phyloP scores from a whole-genome alignment of 2,329 filamentous ascomycete genomes.

The Rasamsonia emersonii region DNA sequence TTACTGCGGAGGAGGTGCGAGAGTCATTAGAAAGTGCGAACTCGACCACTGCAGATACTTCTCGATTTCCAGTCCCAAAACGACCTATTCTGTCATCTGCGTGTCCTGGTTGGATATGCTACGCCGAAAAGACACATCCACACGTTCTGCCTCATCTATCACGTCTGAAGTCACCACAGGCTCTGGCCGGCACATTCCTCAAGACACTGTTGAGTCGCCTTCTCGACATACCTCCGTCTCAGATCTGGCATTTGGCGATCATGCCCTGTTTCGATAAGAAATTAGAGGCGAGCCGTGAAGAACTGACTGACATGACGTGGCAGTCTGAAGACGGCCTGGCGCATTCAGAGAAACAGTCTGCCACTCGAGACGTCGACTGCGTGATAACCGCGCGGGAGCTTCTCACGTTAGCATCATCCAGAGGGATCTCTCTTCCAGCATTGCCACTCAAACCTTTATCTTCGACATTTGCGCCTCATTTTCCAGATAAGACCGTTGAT shows the following conservation, averaged over 20 bases:
- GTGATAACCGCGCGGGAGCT: constrained; percentile 96
- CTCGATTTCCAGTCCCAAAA: constrained; percentile 22
- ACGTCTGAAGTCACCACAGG: constrained; percentile 86
- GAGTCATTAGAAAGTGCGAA: constrained; percentile 20
- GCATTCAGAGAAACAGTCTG: constrained; percentile 30
- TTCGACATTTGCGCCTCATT: constrained; percentile 42
- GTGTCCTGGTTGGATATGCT: constrained; percentile 97
- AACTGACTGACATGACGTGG: constrained; percentile 79
- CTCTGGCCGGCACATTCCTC: constrained; percentile 77
- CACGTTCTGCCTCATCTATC: constrained; percentile 88
- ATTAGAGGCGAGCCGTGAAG: constrained; percentile 85
- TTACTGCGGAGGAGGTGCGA: constrained; percentile 65
- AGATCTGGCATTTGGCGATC: constrained; percentile 88
- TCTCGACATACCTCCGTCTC: constrained; percentile 62
- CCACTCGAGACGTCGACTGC: constrained; percentile 84
- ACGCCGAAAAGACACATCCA: constrained; percentile 95
- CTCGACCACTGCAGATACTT: constrained; percentile 8
- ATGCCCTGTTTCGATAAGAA: constrained; percentile 99
- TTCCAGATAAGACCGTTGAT: constrained; percentile 65
- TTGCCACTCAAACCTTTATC: constrained; percentile 54
- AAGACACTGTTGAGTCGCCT: constrained; percentile 74
- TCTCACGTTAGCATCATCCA: constrained; percentile 75
- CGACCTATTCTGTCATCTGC: constrained; percentile 63
- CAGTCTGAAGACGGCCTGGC: constrained; percentile 25
- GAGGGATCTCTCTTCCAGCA: constrained; percentile 66